These are phyloP conservation scores for Dactylellina leptospora DNA, from an alignment of 2,329 filamentous ascomycete genomes.

Conservation along the genomic window DNA sequence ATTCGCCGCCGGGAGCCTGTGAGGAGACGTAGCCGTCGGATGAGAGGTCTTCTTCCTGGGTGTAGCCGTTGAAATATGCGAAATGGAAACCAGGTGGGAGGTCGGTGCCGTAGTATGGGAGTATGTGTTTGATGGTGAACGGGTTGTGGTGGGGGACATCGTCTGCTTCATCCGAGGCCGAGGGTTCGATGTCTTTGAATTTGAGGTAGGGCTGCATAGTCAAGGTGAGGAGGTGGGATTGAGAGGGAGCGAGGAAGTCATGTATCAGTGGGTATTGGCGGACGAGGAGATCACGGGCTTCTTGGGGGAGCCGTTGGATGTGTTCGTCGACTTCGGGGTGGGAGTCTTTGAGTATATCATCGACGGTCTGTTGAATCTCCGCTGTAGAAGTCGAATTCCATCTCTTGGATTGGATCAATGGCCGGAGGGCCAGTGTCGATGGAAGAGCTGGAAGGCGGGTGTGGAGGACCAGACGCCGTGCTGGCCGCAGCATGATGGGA, in stretches of 20 bases:
- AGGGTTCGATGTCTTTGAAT: constrained; percentile 28
- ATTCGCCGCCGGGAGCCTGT: constrained; percentile 77
- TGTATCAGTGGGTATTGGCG: constrained; percentile 61
- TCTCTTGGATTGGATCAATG: constrained; percentile 3
- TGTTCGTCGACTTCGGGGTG: constrained; percentile 55
- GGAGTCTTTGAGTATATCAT: constrained; percentile 19
- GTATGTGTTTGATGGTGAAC: constrained; percentile 59
- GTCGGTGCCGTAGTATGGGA: constrained; percentile 55
- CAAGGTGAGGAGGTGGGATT: constrained; percentile 72
- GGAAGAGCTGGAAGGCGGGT: constrained; percentile 20
- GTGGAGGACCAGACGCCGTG: constrained; percentile 27
- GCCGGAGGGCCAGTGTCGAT: not conserved
- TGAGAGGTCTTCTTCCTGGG: constrained; percentile 70
- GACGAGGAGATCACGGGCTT: constrained; percentile 62
- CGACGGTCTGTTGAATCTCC: not conserved
- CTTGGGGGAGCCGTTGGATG: constrained; percentile 62
- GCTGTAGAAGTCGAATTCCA: constrained; percentile 18
- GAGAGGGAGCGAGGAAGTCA: constrained; percentile 70
- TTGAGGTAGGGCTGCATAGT: constrained; percentile 63
- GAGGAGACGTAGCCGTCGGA: constrained; percentile 84
- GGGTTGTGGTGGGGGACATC: constrained; percentile 55
- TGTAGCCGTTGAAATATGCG: constrained; percentile 82
- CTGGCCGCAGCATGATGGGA: constrained; percentile 34
- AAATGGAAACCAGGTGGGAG: constrained; percentile 77
- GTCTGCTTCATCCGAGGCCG: constrained; percentile 13